A percentile compares a stretch with the other conserved stretches of the same genome.
These are phyloP conservation scores for Lactarius evosmus DNA, from an alignment of 768 basidiomycete species.

Conservation along the genomic window DNA sequence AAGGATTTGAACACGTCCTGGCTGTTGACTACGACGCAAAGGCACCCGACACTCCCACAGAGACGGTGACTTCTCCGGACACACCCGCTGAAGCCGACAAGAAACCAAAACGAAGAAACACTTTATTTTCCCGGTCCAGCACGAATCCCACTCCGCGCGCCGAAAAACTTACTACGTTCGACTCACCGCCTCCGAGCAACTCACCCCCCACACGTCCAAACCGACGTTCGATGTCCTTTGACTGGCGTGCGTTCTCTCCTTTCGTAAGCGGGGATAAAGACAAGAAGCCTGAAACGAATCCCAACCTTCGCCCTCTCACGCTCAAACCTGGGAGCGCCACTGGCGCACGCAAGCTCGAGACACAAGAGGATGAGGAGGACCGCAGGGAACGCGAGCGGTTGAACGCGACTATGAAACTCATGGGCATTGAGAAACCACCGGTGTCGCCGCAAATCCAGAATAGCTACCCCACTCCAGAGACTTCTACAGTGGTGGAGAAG, in stretches of 20 bases:
- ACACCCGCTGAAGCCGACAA: conserved; percentile 32
- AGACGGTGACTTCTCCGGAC: conserved; percentile 37
- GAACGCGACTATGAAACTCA: conserved; percentile 87
- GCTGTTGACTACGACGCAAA: conserved; percentile 85
- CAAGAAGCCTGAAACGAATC: conserved; percentile 53
- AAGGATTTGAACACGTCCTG: conserved; percentile 95
- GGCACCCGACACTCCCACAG: conserved; percentile 46
- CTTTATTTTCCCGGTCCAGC: conserved; percentile 43
- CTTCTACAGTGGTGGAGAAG: conserved; percentile 30
- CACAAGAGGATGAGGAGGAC: conserved; percentile 91
- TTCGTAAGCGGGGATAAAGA: conserved; percentile 67
- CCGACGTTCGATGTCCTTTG: conserved; percentile 78
- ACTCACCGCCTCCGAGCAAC: conserved; percentile 29
- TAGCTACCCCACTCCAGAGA: conserved; percentile 39
- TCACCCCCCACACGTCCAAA: conserved; percentile 37
- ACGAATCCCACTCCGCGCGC: conserved; percentile 37
- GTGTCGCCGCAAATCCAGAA: conserved; percentile 43
- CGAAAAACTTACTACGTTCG: conserved; percentile 38
- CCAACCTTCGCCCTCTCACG: conserved; percentile 66
- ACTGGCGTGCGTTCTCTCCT: conserved; percentile 77
- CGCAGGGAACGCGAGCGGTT: conserved; percentile 81
- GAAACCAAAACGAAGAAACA: conserved; percentile 62
- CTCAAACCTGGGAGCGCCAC: conserved; percentile 64
- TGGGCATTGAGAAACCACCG: conserved; percentile 80
- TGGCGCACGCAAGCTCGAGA: conserved; percentile 76